phyloP scores from a whole-genome alignment of 257 asterid genomes.

The Solanum ossicruentum region DNA sequence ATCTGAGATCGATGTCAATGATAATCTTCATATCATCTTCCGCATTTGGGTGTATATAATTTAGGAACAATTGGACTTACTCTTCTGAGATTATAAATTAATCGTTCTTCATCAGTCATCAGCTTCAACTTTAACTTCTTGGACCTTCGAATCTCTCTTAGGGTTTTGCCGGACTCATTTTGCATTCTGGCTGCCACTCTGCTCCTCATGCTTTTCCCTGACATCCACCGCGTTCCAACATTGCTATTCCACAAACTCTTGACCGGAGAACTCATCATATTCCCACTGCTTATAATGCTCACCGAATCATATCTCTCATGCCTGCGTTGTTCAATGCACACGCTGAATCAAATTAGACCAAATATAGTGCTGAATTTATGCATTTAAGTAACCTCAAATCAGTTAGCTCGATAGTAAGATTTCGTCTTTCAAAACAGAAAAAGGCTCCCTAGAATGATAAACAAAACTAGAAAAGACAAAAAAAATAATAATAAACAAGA shows the following conservation, averaged over 20 bases:
- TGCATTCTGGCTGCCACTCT: slow-evolving; percentile 78
- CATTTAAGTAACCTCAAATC: neutral
- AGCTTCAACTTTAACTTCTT: slow-evolving; percentile 49
- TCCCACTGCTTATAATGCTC: slow-evolving; percentile 8
- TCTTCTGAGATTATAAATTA: slow-evolving; percentile 31
- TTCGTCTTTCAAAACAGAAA: neutral
- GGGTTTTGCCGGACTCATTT: slow-evolving; percentile 73
- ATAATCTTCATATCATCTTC: neutral
- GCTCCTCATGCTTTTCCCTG: slow-evolving; percentile 91
- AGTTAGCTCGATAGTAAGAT: neutral
- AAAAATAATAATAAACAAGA: neutral
- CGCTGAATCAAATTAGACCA: neutral
- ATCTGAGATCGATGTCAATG: neutral
- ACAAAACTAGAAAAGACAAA: neutral
- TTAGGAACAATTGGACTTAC: neutral
- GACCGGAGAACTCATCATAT: neutral
- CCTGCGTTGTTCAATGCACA: neutral
- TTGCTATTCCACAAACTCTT: slow-evolving; percentile 22
- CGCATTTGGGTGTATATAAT: neutral
- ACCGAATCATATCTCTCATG: slow-evolving; percentile 5
- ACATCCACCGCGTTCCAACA: slow-evolving; percentile 51
- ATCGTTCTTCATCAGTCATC: slow-evolving; percentile 91
- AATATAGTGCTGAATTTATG: neutral
- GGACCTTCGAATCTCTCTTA: slow-evolving; percentile 82
- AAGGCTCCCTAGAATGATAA: neutral